Base-by-base conservation (phyloP, 2,329 filamentous ascomycete genomes). In the Fusarium albosuccineum region DNA sequence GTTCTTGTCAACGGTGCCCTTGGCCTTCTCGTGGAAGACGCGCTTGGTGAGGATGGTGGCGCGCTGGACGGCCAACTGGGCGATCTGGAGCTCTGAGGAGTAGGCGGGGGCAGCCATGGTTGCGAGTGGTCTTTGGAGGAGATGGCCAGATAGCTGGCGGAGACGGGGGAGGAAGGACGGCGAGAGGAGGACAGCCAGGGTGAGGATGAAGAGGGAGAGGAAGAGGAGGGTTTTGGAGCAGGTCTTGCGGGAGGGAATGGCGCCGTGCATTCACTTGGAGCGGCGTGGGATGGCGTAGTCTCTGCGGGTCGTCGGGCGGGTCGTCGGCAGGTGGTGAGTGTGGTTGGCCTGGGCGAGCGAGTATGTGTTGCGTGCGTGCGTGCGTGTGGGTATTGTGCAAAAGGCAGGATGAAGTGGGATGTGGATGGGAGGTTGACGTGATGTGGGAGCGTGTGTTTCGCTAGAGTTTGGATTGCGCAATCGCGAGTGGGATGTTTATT, bases 1-100 rank as follows among this genome's bases (percentile, higher is more conserved):
- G 80, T 93, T 91, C 83, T 99, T 99, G 74, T 80, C 78, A 52
- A 97, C 86, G 45, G 96, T 97, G 72, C 95, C 95, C 83, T 98
- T 98, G 73, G 93, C 91, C 81, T 95, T 96, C 73, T 95, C 92
- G 81, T 94, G 79, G 76, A 86, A 86, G 73, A 86, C 84, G 37
- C 80, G 79, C 76, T 84, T 84, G 68, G 85, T 86, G 56, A 86
- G 82, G 69, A 85, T 80, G 60, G 83, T 75, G 52, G 85, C 94
- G 68, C 94, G 89, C 82, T 97, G 93, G 59, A 97, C 94, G 64
- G 94, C 94, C 42, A 97, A 88, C 77, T 95, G 90, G 65, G 94
- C 94, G 57, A 97, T 87, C 74, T 91, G 85, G 72, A 96, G 89
- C 83, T 97, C 94, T 68, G 90, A 88, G 61, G 87, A 83, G 84